Conservation (phyloP, 176 grass and related monocot species). For the Olyra latifolia region DNA sequence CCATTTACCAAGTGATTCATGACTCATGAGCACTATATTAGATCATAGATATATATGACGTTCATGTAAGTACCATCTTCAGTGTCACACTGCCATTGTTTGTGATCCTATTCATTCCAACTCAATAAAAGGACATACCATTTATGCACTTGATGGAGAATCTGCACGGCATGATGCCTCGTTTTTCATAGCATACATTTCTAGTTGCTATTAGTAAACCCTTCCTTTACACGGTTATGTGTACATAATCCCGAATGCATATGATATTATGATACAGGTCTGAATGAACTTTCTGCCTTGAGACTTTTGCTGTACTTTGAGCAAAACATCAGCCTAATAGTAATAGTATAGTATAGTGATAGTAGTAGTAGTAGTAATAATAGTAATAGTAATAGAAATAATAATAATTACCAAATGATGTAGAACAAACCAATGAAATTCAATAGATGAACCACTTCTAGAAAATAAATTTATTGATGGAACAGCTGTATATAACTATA, state of each 20-base stretch:
- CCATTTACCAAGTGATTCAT: neutral
- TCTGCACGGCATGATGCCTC: neutral
- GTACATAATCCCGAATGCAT: neutral
- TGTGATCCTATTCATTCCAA: neutral
- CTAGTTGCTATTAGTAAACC: neutral
- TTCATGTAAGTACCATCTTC: neutral
- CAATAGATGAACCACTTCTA: too few species aligned
- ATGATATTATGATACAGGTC: neutral
- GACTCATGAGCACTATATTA: neutral
- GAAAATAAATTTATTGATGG: neutral
- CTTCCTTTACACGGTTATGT: too few species aligned
- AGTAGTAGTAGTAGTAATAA: too few species aligned
- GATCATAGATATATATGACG: too few species aligned
- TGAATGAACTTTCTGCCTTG: neutral
- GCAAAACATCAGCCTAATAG: neutral
- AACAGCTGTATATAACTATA: neutral
- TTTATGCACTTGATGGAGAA: neutral
- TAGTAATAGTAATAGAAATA: too few species aligned
- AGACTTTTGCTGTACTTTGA: neutral
- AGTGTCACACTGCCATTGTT: neutral
- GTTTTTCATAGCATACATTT: neutral
- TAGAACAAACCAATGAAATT: neutral
- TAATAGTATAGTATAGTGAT: too few species aligned
- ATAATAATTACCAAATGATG: neutral
- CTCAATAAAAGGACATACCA: neutral